Base-by-base conservation (phyloP, 2,329 filamentous ascomycete genomes). In the Daldinia sp. region DNA sequence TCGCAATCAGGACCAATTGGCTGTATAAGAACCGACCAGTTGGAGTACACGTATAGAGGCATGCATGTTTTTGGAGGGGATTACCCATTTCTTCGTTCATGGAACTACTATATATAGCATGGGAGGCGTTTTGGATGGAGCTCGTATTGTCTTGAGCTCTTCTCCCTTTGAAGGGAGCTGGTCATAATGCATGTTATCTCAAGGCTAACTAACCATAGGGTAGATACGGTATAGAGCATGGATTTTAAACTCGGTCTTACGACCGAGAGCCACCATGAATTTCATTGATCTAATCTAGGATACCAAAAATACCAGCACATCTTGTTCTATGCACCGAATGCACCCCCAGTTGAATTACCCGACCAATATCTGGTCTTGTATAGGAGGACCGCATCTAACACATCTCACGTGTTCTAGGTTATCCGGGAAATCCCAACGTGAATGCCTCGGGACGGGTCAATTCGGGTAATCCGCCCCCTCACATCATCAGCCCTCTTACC, bases 1-100 rank as follows among this genome's bases (percentile, higher is more conserved):
- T 68, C 83, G 83, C 43, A 83, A 85, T 64, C 82, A 86, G 68
- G 83, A 86, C 60, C 84, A 86, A 68, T 76, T 87, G 53, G 84
- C 84, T 57, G 83, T 87, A 30, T 87, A 77, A 52, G 58, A 32
- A 35, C 50, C 49, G 45, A 49, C 51, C 37, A 57, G 29, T 66
- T 56, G 29, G 32, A 52, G 4, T 23, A 29, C 23, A 37, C 21
- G 11, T 32, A 11, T 52, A 53, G 57, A 63, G 34, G 48, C 56
- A 66, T 56, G 57, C 62, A 60, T 60, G 56, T 39, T 66, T 60
- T 13, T 15, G 37, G n/a, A n/a, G n/a, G n/a, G 37, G 54, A 30
- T 58, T 59, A 13, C 23, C 50, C 55, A 21, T 48, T 45, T 43
- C 48, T 48, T 43, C 19, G 27, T 43, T 37, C 51, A 52, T n/a